Evolutionary conservation across 768 basidiomycete species (phyloP).

Genomic region (Kwoniella dendrophila): DNA sequence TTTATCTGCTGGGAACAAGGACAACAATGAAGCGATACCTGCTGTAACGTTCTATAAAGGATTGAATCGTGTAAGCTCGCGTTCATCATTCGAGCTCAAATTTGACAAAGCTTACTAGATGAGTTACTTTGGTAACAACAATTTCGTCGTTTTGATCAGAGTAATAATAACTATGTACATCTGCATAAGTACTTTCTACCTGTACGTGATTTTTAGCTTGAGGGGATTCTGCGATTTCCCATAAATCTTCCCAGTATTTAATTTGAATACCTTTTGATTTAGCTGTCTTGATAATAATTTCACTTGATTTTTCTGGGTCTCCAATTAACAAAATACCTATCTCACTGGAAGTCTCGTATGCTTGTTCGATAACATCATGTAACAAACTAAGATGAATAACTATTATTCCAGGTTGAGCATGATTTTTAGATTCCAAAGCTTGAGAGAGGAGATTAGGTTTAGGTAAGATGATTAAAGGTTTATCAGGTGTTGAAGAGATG

Average conservation of each 20-base stretch:
- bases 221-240: slow-evolving; percentile 65
- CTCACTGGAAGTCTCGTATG: slow-evolving; percentile 68
- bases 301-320: slow-evolving; percentile 58
- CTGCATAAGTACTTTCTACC: slow-evolving; percentile 24
- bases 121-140: slow-evolving; percentile 61
- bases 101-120: slow-evolving; percentile 59
- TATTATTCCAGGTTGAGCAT: slow-evolving; percentile 38
- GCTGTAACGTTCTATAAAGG: slow-evolving; percentile 70
- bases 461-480: slow-evolving; percentile 58
- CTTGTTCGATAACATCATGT: slow-evolving; percentile 63
- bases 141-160: slow-evolving; percentile 59
- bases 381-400: slow-evolving; percentile 32
- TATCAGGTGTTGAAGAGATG: slow-evolving; percentile 26
- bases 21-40: slow-evolving; percentile 77
- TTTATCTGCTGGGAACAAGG: slow-evolving; percentile 72
- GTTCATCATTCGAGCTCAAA: not conserved
- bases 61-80: not conserved
- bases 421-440: slow-evolving; percentile 35
- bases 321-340: slow-evolving; percentile 78
- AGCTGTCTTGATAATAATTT: slow-evolving; percentile 62
- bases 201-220: slow-evolving; percentile 42
- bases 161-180: slow-evolving; percentile 58
- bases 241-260: slow-evolving; percentile 66
- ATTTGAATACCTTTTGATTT: slow-evolving; percentile 58
- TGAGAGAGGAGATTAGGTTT: slow-evolving; percentile 68